Percentiles rank a stretch among this genome's conserved stretches.
Evolutionary conservation across 106 monocot genomes (phyloP).

Genomic region (Xerophyta viscosa): DNA sequence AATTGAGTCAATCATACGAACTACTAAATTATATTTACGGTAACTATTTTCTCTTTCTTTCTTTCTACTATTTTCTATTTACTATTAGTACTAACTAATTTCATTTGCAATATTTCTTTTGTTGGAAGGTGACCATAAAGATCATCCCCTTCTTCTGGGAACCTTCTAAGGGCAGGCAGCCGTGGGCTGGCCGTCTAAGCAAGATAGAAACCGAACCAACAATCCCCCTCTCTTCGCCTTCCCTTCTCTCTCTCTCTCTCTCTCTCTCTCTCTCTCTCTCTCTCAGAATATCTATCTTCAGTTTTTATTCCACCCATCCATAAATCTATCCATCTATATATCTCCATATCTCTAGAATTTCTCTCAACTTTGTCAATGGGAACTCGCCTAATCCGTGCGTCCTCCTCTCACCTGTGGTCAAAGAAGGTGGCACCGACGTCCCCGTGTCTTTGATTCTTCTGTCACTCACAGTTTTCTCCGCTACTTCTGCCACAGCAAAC

Average conservation of each 20-base stretch:
- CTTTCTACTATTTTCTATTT: too few species aligned
- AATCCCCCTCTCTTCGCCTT: not conserved
- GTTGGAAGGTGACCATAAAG: not conserved
- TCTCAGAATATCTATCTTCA: not conserved
- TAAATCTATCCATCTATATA: too few species aligned
- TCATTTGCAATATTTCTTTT: slow-evolving; percentile 1
- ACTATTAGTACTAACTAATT: too few species aligned
- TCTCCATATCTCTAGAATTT: too few species aligned
- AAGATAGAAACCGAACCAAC: not conserved
- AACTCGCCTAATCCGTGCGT: slow-evolving; percentile 15
- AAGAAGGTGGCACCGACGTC: slow-evolving; percentile 4
- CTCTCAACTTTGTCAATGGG: slow-evolving; percentile 30
- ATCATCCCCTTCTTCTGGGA: slow-evolving; percentile 29
- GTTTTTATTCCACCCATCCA: not conserved
- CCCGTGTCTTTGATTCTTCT: not conserved
- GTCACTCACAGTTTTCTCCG: too few species aligned
- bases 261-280: not conserved
- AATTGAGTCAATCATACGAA: too few species aligned
- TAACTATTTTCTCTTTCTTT: too few species aligned
- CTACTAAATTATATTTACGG: too few species aligned
- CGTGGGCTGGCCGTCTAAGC: slow-evolving; percentile 11
- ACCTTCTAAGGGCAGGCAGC: slow-evolving; percentile 30
- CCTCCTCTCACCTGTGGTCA: slow-evolving; percentile 4
- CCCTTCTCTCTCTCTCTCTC: not conserved
- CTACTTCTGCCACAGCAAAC: too few species aligned